Conservation (phyloP, 305 asterid genomes). For the Petunia hybrid region DNA sequence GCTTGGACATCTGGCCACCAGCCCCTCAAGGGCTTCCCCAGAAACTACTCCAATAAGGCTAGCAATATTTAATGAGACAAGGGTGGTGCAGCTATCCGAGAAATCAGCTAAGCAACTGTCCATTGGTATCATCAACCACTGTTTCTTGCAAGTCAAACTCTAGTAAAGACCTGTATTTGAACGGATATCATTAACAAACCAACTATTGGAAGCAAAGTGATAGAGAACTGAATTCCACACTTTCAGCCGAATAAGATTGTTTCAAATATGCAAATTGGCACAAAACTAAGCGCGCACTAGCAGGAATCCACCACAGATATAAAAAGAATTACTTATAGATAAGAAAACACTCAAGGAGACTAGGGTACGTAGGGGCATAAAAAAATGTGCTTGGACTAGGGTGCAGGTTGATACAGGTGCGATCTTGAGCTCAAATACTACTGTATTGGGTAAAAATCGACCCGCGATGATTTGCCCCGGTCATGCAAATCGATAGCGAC, state of each 20-base stretch:
- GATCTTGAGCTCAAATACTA: too few species aligned
- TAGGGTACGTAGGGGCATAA: too few species aligned
- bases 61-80: constrained; percentile 77
- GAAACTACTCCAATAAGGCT: constrained; percentile 87
- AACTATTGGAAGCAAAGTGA: neutral
- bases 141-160: constrained; percentile 86
- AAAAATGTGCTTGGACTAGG: too few species aligned
- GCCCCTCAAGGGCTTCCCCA: constrained; percentile 68
- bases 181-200: neutral
- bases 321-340: too few species aligned
- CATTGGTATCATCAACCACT: constrained; percentile 75
- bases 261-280: neutral
- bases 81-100: constrained; percentile 75
- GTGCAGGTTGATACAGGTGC: too few species aligned
- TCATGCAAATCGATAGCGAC: too few species aligned
- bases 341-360: too few species aligned
- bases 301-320: too few species aligned
- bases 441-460: too few species aligned
- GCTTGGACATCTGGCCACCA: constrained; percentile 68
- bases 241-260: too few species aligned
- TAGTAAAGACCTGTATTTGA: constrained; percentile 59
- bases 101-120: constrained; percentile 87
- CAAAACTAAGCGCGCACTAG: too few species aligned
- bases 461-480: too few species aligned
- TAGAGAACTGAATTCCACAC: neutral